Evolutionary conservation across 768 basidiomycete genomes (phyloP).

Genomic region (Agaricus subrufescens): DNA sequence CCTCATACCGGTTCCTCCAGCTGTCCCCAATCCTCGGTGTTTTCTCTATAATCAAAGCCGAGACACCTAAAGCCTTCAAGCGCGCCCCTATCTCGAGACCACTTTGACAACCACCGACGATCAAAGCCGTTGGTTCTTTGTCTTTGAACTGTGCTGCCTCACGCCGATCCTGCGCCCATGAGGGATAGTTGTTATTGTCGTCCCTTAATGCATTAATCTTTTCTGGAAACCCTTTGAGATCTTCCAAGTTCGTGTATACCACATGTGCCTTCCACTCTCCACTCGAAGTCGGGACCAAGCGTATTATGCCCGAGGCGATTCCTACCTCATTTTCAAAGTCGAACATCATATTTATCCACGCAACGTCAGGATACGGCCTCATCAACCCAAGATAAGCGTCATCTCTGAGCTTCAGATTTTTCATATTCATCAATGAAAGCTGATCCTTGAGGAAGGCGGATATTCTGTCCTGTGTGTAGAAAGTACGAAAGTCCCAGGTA

Average conservation of each 20-base stretch:
- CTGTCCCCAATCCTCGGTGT: conserved; percentile 52
- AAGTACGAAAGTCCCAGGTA: conserved; percentile 52
- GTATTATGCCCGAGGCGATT: conserved; percentile 36
- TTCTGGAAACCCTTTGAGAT: conserved; percentile 40
- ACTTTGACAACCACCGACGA: conserved; percentile 58
- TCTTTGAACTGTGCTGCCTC: conserved; percentile 36
- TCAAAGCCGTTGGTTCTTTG: conserved; percentile 45
- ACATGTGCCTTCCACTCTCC: conserved; percentile 48
- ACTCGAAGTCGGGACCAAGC: conserved; percentile 34
- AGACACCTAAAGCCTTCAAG: conserved; percentile 49
- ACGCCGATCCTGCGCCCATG: conserved; percentile 39
- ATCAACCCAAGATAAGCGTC: conserved; percentile 22
- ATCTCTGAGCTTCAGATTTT: conserved; percentile 24
- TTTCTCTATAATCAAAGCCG: conserved; percentile 52
- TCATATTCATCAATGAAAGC: conserved; percentile 22
- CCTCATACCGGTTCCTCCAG: conserved; percentile 59
- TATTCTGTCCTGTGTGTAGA: conserved; percentile 32
- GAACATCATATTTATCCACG: conserved; percentile 44
- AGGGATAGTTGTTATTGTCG: conserved; percentile 36
- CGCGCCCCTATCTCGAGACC: conserved; percentile 60
- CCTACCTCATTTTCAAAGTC: conserved; percentile 40
- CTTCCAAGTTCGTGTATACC: conserved; percentile 46
- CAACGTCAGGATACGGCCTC: conserved; percentile 34
- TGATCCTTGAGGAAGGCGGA: conserved; percentile 33
- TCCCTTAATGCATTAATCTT: conserved; percentile 35